Conservation (phyloP, 1,284 basidiomycete genomes). For the Volvariella volvacea region DNA sequence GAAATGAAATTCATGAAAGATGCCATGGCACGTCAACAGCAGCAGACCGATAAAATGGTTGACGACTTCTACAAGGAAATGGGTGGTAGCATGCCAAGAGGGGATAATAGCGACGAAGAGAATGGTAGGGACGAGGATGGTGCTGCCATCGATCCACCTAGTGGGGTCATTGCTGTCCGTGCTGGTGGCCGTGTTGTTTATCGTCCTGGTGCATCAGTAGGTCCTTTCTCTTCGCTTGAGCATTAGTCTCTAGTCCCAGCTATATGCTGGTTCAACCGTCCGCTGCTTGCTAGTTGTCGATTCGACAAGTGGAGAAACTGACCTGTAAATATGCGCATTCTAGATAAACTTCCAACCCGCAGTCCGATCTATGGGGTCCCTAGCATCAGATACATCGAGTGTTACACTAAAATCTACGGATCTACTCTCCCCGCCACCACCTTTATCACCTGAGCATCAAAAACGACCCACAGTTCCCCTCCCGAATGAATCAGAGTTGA, state of each 20-base stretch:
- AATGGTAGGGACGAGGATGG: slow-evolving; percentile 12
- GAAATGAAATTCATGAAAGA: slow-evolving; percentile 97
- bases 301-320: too few species aligned
- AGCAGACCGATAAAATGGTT: slow-evolving; percentile 49
- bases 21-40: slow-evolving; percentile 65
- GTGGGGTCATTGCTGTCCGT: slow-evolving; percentile 36
- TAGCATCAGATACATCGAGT: slow-evolving; percentile 61
- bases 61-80: slow-evolving; percentile 72
- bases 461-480: slow-evolving; percentile 13
- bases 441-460: slow-evolving; percentile 20
- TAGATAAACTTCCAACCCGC: slow-evolving; percentile 8
- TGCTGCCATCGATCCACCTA: slow-evolving; percentile 17
- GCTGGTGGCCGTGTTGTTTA: slow-evolving; percentile 55
- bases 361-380: slow-evolving; percentile 32
- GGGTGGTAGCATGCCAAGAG: too few species aligned
- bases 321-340: too few species aligned
- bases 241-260: neutral
- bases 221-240: slow-evolving; percentile 13
- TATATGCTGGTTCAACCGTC: too few species aligned
- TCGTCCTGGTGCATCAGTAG: slow-evolving; percentile 40
- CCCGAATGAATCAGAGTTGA: slow-evolving; percentile 24
- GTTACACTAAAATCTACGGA: slow-evolving; percentile 62
- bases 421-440: slow-evolving; percentile 31
- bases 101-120: slow-evolving; percentile 21
- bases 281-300: too few species aligned